Evolutionary conservation across 2,329 filamentous ascomycete species (phyloP).

Genomic region (Chaetomiaceae sp.): DNA sequence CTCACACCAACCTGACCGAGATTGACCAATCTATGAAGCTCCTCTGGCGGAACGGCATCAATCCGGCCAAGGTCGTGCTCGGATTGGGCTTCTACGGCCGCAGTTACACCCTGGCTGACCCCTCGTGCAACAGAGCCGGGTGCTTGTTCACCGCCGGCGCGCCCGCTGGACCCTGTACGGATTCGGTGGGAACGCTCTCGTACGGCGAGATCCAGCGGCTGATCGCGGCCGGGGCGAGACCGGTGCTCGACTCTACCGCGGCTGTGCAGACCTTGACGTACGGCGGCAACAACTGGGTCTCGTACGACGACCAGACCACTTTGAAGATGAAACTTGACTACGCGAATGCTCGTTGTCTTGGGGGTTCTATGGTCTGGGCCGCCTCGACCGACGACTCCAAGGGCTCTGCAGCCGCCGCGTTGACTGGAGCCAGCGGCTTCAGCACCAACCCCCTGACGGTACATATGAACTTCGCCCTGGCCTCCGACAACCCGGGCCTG

Average conservation of each 20-base stretch:
- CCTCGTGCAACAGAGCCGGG: not conserved
- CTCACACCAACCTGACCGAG: conserved; percentile 6
- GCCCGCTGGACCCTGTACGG: not conserved
- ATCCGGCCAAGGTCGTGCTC: not conserved
- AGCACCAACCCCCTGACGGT: not conserved
- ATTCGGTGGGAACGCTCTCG: not conserved
- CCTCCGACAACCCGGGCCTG: conserved; percentile 2
- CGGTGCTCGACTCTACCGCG: not conserved
- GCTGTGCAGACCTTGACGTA: conserved; percentile 3
- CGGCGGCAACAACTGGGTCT: not conserved
- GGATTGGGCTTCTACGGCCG: conserved; percentile 5
- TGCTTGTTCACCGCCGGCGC: not conserved
- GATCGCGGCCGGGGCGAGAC: not conserved
- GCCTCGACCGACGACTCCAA: conserved; percentile 2
- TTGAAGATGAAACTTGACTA: conserved; percentile 3
- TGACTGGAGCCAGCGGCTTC: not conserved
- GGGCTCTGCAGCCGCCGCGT: not conserved
- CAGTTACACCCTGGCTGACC: not conserved
- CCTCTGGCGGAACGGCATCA: conserved; percentile 2
- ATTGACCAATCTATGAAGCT: conserved; percentile 5
- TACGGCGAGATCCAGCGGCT: conserved; percentile 1
- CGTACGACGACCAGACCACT: not conserved
- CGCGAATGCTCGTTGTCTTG: not conserved
- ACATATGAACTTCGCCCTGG: not conserved
- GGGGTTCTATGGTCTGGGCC: conserved; percentile 6